Conservation (phyloP, 2,329 filamentous ascomycete species). For the Metarhizium brunneum region DNA sequence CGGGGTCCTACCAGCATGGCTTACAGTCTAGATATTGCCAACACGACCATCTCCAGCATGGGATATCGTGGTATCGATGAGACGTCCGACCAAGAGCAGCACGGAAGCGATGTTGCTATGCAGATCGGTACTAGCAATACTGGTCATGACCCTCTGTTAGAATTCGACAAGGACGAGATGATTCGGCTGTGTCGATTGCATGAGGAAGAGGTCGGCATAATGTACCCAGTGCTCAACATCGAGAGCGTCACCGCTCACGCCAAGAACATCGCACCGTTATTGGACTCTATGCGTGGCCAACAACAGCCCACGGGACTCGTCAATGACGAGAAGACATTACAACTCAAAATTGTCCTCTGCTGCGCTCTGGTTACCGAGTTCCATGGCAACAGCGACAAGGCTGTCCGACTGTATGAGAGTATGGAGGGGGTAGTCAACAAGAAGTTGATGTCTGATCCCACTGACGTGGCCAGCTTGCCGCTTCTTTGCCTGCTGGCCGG, state of each 20-base stretch:
- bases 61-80: conserved; percentile 63
- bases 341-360: conserved; percentile 78
- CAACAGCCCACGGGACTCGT: conserved; percentile 27
- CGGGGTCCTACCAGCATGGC: conserved; percentile 78
- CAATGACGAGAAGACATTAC: conserved; percentile 47
- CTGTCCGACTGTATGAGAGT: conserved; percentile 63
- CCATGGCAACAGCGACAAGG: conserved; percentile 67
- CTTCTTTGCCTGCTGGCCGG: conserved; percentile 44
- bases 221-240: conserved; percentile 82
- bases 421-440: conserved; percentile 64
- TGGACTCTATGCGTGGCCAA: conserved; percentile 42
- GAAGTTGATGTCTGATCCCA: conserved; percentile 46
- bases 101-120: conserved; percentile 10
- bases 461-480: conserved; percentile 37
- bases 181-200: conserved; percentile 69
- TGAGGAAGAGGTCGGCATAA: conserved; percentile 83
- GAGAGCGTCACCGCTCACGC: conserved; percentile 62
- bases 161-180: conserved; percentile 69
- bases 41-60: conserved; percentile 81
- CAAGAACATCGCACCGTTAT: conserved; percentile 59
- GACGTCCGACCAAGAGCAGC: conserved; percentile 45
- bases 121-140: conserved; percentile 23
- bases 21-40: conserved; percentile 80
- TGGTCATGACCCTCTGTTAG: conserved; percentile 65
- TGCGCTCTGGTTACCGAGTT: conserved; percentile 70